Evolutionary conservation across 805 yeast genomes (phyloP).

Genomic region (Priceomyces fermenticarens): DNA sequence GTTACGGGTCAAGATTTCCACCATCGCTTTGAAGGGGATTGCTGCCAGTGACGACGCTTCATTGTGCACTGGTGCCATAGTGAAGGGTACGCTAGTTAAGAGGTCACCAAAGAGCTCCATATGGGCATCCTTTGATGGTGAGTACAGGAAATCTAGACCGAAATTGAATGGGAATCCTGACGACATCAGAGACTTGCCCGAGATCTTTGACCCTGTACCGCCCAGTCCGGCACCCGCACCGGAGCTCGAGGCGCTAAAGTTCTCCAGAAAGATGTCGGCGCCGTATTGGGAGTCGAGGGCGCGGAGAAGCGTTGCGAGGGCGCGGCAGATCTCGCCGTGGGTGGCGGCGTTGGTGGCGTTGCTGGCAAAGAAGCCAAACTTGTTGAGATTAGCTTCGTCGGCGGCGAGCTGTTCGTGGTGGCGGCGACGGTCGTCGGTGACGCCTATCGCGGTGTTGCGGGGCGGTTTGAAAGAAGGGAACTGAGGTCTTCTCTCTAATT

Average conservation of each 20-base stretch:
- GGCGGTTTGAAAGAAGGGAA: slow-evolving; percentile 64
- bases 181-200: slow-evolving; percentile 38
- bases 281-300: slow-evolving; percentile 58
- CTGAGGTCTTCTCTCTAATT: slow-evolving; percentile 54
- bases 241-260: slow-evolving; percentile 5
- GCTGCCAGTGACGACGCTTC: slow-evolving; percentile 37
- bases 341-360: slow-evolving; percentile 45
- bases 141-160: slow-evolving; percentile 34
- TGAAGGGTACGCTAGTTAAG: slow-evolving; percentile 73
- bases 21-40: slow-evolving; percentile 57
- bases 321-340: slow-evolving; percentile 70
- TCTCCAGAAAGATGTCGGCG: slow-evolving; percentile 33
- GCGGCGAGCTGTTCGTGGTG: not conserved
- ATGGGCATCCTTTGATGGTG: slow-evolving; percentile 36
- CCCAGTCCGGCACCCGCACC: slow-evolving; percentile 3
- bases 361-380: slow-evolving; percentile 40
- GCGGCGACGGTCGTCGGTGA: not conserved
- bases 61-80: slow-evolving; percentile 27
- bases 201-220: slow-evolving; percentile 11
- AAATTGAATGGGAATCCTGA: slow-evolving; percentile 25
- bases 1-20: slow-evolving; percentile 77
- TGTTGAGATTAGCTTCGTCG: slow-evolving; percentile 13
- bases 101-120: slow-evolving; percentile 66
- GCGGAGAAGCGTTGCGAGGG: slow-evolving; percentile 52
- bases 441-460: slow-evolving; percentile 3